phyloP scores from a whole-genome alignment of 371 early-diverging fungal species.

The Actinomortierella ambigua region DNA sequence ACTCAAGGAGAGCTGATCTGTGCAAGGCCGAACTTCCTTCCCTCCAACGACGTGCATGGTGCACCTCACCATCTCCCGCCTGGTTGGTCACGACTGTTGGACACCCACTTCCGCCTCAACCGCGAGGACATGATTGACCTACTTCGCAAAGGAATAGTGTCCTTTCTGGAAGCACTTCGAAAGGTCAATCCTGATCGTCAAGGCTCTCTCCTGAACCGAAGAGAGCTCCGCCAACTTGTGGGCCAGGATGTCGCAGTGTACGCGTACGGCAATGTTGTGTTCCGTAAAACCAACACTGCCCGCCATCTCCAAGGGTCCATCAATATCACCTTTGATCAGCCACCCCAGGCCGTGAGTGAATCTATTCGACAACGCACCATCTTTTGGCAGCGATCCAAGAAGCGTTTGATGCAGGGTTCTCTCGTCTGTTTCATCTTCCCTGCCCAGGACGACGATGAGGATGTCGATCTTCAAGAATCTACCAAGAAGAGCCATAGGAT shows the following conservation, averaged over 20 bases:
- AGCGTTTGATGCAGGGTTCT: slow-evolving; percentile 28
- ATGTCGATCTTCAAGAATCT: too few relatives aligned
- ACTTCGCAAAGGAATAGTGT: slow-evolving; percentile 11
- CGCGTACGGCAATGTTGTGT: slow-evolving; percentile 18
- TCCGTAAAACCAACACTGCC: slow-evolving; percentile 3
- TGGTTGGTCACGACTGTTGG: slow-evolving; percentile 47
- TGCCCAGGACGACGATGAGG: neutral
- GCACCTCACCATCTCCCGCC: slow-evolving; percentile 29
- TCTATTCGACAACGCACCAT: neutral
- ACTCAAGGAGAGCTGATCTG: slow-evolving; percentile 39
- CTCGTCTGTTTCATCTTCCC: slow-evolving; percentile 39
- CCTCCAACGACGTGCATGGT: slow-evolving; percentile 14
- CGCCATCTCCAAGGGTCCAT: slow-evolving; percentile 5
- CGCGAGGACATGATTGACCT: slow-evolving; percentile 49
- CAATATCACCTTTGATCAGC: slow-evolving; percentile 11
- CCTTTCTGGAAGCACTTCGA: slow-evolving; percentile 1
- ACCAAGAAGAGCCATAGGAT: too few relatives aligned
- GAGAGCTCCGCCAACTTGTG: too few relatives aligned
- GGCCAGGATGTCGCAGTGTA: slow-evolving; percentile 2
- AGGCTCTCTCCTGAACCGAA: neutral
- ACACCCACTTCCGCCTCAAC: slow-evolving; percentile 52
- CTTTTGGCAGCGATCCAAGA: slow-evolving; percentile 20
- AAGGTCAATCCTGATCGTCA: slow-evolving; percentile 1
- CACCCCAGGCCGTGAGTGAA: neutral
- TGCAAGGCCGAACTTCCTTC: slow-evolving; percentile 32